These are phyloP conservation scores for Huiozyma naganishii DNA, from an alignment of 805 yeast species.

Conservation along the genomic window DNA sequence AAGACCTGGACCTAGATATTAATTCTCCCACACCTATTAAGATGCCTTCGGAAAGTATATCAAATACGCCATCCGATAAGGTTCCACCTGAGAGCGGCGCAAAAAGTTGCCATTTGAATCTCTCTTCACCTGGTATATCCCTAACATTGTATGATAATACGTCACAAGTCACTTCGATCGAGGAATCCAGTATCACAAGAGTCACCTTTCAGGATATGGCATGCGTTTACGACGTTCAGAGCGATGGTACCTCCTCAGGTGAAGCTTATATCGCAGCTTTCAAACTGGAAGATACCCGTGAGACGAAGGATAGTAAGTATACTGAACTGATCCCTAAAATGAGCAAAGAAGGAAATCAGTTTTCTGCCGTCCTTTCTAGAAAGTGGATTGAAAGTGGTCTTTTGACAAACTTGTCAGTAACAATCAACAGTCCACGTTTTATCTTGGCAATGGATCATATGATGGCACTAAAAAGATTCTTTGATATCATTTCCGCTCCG, in stretches of 20 bases:
- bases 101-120: not conserved
- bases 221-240: constrained; percentile 38
- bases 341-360: constrained; percentile 55
- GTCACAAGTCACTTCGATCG: constrained; percentile 24
- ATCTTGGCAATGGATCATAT: constrained; percentile 81
- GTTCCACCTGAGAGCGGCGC: not conserved
- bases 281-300: constrained; percentile 65
- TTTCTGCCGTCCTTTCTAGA: constrained; percentile 43
- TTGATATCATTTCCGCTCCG: constrained; percentile 6
- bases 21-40: constrained; percentile 4
- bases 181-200: constrained; percentile 38
- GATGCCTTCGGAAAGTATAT: not conserved
- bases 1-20: constrained; percentile 6
- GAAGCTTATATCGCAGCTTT: constrained; percentile 61
- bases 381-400: constrained; percentile 32
- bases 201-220: constrained; percentile 53
- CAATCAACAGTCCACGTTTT: constrained; percentile 70
- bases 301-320: constrained; percentile 53
- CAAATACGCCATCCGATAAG: not conserved
- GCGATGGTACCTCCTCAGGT: constrained; percentile 46
- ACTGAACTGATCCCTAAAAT: constrained; percentile 71
- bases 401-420: constrained; percentile 41
- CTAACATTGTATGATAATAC: constrained; percentile 52
- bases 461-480: constrained; percentile 50
- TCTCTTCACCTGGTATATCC: constrained; percentile 40